phyloP scores from a whole-genome alignment of 2,329 filamentous ascomycete genomes.

The Penicillium concentricum region DNA sequence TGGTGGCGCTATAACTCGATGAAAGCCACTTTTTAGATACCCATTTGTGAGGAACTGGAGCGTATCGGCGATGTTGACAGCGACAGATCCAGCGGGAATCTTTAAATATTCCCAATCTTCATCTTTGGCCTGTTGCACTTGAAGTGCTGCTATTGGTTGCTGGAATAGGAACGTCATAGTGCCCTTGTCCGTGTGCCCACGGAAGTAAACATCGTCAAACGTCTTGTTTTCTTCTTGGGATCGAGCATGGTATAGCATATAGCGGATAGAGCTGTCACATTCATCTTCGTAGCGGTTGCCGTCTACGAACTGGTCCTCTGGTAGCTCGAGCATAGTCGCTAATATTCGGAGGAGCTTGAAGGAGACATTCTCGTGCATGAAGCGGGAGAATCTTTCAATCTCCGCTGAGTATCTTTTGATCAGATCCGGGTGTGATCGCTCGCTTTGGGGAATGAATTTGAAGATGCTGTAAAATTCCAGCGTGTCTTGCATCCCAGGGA shows the following conservation, averaged over 20 bases:
- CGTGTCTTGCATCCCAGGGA: too few relatives aligned
- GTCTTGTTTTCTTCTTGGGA: constrained; percentile 48
- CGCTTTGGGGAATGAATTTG: too few relatives aligned
- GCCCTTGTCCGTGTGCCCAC: constrained; percentile 58
- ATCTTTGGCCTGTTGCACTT: constrained; percentile 49
- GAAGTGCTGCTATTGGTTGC: constrained; percentile 57
- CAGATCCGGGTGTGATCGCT: too few relatives aligned
- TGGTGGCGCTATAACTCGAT: constrained; percentile 49
- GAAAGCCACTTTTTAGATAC: constrained; percentile 48
- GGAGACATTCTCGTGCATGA: constrained; percentile 54
- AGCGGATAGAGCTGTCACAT: constrained; percentile 59
- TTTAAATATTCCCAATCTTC: constrained; percentile 51
- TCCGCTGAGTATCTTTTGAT: too few relatives aligned
- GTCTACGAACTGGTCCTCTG: constrained; percentile 55
- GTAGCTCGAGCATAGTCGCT: constrained; percentile 59
- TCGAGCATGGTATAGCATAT: constrained; percentile 58
- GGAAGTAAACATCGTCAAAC: constrained; percentile 44
- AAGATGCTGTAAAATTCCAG: too few relatives aligned
- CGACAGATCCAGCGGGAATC: constrained; percentile 48
- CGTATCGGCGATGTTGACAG: constrained; percentile 53
- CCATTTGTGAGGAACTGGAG: constrained; percentile 50
- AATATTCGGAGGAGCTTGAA: constrained; percentile 57
- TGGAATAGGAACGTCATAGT: constrained; percentile 58
- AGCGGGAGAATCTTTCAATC: too few relatives aligned
- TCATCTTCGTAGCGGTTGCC: constrained; percentile 58